phyloP scores from a whole-genome alignment of 2,329 filamentous ascomycete genomes.

The Paraphoma sp. region DNA sequence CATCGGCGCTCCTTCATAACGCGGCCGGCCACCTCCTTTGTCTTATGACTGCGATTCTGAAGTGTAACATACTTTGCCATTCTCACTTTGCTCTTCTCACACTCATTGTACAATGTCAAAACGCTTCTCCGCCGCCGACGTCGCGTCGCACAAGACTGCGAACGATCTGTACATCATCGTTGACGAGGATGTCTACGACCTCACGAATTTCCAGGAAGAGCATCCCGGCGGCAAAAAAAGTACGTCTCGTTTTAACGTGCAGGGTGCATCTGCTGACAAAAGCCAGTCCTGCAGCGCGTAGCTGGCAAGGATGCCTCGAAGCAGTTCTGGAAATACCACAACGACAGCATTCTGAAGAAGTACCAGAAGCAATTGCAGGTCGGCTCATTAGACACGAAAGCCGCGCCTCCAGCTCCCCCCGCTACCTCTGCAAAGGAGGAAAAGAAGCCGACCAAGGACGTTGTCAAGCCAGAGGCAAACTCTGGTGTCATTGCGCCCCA shows the following conservation, averaged over 20 bases:
- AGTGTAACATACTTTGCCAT: conserved; percentile 16
- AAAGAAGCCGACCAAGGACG: conserved; percentile 55
- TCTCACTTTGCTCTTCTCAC: conserved; percentile 8
- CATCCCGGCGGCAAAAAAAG: conserved; percentile 74
- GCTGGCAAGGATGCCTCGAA: conserved; percentile 72
- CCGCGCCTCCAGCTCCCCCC: conserved; percentile 59
- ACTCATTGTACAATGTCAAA: conserved; percentile 72
- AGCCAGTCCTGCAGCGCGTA: conserved; percentile 66
- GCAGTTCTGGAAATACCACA: conserved; percentile 73
- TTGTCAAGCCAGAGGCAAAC: conserved; percentile 65
- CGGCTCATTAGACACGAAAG: conserved; percentile 83
- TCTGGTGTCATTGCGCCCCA: conserved; percentile 58
- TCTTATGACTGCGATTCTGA: conserved; percentile 22
- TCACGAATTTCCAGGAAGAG: conserved; percentile 70
- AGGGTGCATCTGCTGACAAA: conserved; percentile 18
- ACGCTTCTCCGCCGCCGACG: conserved; percentile 82
- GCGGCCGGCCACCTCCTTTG: conserved; percentile 24
- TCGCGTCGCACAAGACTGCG: conserved; percentile 88
- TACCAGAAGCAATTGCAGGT: conserved; percentile 66
- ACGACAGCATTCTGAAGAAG: conserved; percentile 67
- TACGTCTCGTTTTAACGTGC: conserved; percentile 44
- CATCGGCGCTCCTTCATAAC: conserved; percentile 24
- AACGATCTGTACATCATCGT: conserved; percentile 88
- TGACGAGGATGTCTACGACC: conserved; percentile 93
- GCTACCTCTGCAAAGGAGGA: conserved; percentile 55